These are phyloP conservation scores for Hypoxylon lienhwacheense DNA, from an alignment of 495 filamentous ascomycete species.

Conservation along the genomic window DNA sequence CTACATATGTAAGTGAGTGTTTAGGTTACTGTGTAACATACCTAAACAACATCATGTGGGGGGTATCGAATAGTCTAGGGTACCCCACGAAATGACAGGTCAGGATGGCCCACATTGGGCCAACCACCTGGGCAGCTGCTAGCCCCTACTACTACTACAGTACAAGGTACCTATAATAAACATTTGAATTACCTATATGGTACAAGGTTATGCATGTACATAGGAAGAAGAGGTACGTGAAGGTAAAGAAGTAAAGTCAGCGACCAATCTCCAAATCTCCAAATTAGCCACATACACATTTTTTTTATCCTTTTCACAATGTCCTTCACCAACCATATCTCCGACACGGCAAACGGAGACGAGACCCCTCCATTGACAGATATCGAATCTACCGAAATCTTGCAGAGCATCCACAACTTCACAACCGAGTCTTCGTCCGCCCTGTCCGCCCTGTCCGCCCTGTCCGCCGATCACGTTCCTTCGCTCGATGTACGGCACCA, in stretches of 20 bases:
- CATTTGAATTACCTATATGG: too few relatives aligned
- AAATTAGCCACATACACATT: constrained; percentile 21
- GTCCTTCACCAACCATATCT: constrained; percentile 16
- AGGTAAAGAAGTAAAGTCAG: constrained; percentile 7
- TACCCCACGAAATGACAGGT: constrained; percentile 28
- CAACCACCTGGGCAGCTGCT: too few relatives aligned
- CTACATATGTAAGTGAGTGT: too few relatives aligned
- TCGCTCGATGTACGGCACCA: constrained; percentile 26
- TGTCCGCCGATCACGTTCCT: constrained; percentile 35
- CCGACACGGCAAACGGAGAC: constrained; percentile 18
- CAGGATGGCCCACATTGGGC: constrained; percentile 11
- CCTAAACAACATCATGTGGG: background rate
- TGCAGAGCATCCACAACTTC: constrained; percentile 28
- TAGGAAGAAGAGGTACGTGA: constrained; percentile 10
- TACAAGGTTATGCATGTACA: too few relatives aligned
- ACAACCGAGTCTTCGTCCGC: constrained; percentile 15
- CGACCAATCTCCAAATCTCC: background rate
- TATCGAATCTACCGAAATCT: constrained; percentile 33
- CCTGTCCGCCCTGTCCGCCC: constrained; percentile 25
- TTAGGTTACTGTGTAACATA: background rate
- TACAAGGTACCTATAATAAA: too few relatives aligned
- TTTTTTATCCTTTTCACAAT: constrained; percentile 21
- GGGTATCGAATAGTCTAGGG: background rate
- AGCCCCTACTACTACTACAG: too few relatives aligned
- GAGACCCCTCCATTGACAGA: constrained; percentile 29